These are phyloP conservation scores for Marasmius oreades DNA, from an alignment of 1,284 basidiomycete species.

Conservation along the genomic window DNA sequence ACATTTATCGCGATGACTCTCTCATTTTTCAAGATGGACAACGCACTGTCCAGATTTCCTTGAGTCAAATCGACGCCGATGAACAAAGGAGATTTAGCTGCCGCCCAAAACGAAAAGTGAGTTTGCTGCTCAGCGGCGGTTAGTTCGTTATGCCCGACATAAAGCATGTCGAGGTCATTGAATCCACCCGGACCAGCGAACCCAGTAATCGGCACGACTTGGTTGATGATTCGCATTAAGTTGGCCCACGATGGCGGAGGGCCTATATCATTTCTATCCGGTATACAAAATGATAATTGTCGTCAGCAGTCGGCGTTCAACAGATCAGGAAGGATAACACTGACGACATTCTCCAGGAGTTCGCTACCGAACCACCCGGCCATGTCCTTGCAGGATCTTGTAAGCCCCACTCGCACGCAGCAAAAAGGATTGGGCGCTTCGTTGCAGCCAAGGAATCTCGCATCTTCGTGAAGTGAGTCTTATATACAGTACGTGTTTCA, in stretches of 20 bases:
- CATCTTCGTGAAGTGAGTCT: conserved; percentile 49
- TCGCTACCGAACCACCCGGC: conserved; percentile 41
- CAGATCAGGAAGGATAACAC: too few relatives aligned
- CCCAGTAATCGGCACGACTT: conserved; percentile 43
- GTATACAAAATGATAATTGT: too few relatives aligned
- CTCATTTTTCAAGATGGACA: conserved; percentile 37
- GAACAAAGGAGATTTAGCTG: conserved; percentile 43
- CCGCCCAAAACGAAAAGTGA: conserved; percentile 49
- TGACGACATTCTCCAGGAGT: conserved; percentile 48
- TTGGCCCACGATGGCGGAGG: conserved; percentile 45
- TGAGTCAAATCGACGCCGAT: conserved; percentile 41
- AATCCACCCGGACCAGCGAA: conserved; percentile 42
- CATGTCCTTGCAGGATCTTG: conserved; percentile 44
- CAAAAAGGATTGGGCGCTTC: conserved; percentile 46
- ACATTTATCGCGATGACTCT: conserved; percentile 43
- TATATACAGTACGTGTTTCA: neutral
- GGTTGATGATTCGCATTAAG: conserved; percentile 46
- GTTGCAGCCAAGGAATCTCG: conserved; percentile 44
- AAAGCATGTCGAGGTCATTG: conserved; percentile 47
- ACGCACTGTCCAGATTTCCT: conserved; percentile 21
- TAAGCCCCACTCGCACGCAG: conserved; percentile 54
- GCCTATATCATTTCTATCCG: conserved; percentile 42
- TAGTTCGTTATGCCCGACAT: conserved; percentile 43
- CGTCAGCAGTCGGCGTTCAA: too few relatives aligned
- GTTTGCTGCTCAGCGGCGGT: conserved; percentile 41